A percentile compares a stretch with the other conserved stretches of the same genome.
Evolutionary conservation across 345 rosid species (phyloP).

Genomic region (Brassica napus): DNA sequence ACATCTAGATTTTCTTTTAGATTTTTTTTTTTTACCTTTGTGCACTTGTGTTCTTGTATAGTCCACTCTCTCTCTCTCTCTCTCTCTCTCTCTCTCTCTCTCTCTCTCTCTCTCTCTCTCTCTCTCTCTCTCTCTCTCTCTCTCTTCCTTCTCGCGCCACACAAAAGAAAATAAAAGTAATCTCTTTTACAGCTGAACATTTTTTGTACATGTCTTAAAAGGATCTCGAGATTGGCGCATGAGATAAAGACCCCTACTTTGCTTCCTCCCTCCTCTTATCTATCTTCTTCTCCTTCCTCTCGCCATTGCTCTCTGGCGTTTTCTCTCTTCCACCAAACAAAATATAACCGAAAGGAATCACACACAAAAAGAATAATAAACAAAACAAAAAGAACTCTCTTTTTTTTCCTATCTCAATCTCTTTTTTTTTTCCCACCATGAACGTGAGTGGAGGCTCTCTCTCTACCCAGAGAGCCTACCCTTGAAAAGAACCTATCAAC

Average conservation of each 20-base stretch:
- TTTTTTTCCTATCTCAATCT: not conserved
- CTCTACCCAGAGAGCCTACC: constrained; percentile 49
- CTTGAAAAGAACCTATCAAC: constrained; percentile 35
- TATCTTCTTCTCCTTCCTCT: constrained; percentile 15
- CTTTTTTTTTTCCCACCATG: constrained; percentile 38
- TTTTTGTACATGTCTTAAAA: constrained; percentile 16
- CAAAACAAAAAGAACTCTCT: not conserved
- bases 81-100: not conserved
- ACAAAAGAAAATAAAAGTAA: constrained; percentile 8
- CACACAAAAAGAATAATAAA: not conserved
- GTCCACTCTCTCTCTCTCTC: not conserved
- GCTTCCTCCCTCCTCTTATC: constrained; percentile 18
- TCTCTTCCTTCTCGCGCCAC: constrained; percentile 1
- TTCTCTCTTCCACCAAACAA: constrained; percentile 11
- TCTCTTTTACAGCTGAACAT: constrained; percentile 21
- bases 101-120: not conserved
- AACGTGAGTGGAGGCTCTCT: constrained; percentile 51
- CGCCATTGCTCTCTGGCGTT: constrained; percentile 31
- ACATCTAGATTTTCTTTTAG: not conserved
- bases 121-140: not conserved
- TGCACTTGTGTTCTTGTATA: constrained; percentile 10
- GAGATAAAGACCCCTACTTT: constrained; percentile 39
- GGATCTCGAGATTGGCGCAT: constrained; percentile 50
- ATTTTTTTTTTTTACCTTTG: not conserved
- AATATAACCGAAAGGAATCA: constrained; percentile 4